phyloP scores from a whole-genome alignment of 1,284 basidiomycete genomes.

The Marasmius oreades region DNA sequence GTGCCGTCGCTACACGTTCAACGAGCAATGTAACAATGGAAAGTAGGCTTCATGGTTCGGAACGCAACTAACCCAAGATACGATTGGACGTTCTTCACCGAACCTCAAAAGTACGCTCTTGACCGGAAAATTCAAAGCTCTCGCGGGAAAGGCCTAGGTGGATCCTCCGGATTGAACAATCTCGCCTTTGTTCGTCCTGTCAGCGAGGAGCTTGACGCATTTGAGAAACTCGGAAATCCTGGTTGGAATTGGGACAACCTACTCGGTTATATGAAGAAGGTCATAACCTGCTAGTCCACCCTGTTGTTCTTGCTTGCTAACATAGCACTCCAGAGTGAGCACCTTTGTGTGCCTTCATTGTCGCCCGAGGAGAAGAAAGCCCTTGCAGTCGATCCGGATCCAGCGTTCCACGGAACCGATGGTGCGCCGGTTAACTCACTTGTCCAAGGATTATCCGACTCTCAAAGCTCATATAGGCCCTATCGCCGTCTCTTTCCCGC shows the following conservation, averaged over 20 bases:
- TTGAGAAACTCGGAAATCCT: slow-evolving; percentile 5
- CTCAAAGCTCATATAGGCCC: background rate
- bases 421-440: background rate
- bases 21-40: background rate
- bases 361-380: background rate
- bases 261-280: slow-evolving; percentile 10
- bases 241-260: slow-evolving; percentile 13
- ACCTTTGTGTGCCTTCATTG: background rate
- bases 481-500: slow-evolving; percentile 4
- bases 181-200: background rate
- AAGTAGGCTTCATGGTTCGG: background rate
- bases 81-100: slow-evolving; percentile 7
- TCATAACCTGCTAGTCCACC: background rate
- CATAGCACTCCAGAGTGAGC: background rate
- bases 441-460: background rate
- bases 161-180: slow-evolving; percentile 4
- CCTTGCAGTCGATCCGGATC: slow-evolving; percentile 1
- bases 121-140: slow-evolving; percentile 1
- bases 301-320: background rate
- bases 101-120: slow-evolving; percentile 2
- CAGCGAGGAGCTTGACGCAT: slow-evolving; percentile 4
- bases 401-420: slow-evolving; percentile 3
- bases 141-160: slow-evolving; percentile 6
- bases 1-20: background rate
- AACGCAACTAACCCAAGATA: background rate